phyloP scores from a whole-genome alignment of 1,284 basidiomycete genomes.

The Leccinum pachyderme region DNA sequence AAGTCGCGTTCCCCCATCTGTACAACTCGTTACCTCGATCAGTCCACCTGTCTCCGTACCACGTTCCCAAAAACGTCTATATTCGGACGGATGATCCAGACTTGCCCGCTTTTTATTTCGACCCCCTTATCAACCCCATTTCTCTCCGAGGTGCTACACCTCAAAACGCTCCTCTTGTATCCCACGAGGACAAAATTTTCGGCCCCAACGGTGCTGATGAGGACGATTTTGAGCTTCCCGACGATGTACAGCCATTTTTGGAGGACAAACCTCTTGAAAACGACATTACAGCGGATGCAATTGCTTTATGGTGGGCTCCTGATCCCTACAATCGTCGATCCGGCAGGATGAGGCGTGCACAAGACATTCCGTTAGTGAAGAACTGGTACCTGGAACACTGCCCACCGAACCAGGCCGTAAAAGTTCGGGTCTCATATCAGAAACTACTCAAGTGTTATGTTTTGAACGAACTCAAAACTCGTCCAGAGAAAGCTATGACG shows the following conservation, averaged over 20 bases:
- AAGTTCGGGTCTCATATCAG: constrained; percentile 99
- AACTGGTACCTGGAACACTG: constrained; percentile 99
- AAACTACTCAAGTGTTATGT: constrained; percentile 97
- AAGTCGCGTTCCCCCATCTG: constrained; percentile 98
- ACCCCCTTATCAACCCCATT: constrained; percentile 96
- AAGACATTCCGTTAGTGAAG: constrained; percentile 96
- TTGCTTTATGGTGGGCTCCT: constrained; percentile 98
- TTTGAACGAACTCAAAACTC: constrained; percentile 88
- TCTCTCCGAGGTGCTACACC: constrained; percentile 83
- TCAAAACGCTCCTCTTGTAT: constrained; percentile 79
- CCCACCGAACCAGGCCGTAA: constrained; percentile 93
- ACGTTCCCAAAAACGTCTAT: constrained; percentile 95
- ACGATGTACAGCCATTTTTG: constrained; percentile 82
- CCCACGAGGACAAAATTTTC: constrained; percentile 92
- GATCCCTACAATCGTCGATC: constrained; percentile 94
- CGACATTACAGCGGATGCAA: constrained; percentile 93
- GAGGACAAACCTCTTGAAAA: constrained; percentile 81
- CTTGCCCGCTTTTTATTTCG: constrained; percentile 99
- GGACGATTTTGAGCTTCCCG: constrained; percentile 88
- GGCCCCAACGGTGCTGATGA: constrained; percentile 83
- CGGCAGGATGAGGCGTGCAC: constrained; percentile 89
- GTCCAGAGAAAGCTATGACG: constrained; percentile 93
- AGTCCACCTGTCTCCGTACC: constrained; percentile 90
- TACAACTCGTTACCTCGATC: constrained; percentile 98
- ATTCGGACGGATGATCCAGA: constrained; percentile 99